These are phyloP conservation scores for Coniochaeta pulveracea DNA, from an alignment of 2,329 filamentous ascomycete species.

Conservation along the genomic window DNA sequence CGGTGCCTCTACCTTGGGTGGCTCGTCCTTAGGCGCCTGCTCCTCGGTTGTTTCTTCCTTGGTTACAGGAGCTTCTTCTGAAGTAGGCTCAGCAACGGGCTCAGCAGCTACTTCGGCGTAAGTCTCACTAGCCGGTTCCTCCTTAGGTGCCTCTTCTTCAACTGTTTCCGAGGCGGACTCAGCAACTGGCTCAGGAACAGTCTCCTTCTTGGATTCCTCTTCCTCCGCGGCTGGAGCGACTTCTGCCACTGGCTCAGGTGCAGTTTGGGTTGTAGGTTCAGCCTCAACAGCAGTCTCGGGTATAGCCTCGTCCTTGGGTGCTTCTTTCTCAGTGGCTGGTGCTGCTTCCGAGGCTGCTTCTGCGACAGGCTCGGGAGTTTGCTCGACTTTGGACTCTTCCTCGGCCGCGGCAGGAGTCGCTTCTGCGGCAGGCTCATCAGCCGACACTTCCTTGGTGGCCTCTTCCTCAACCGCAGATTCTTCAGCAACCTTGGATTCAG, in stretches of 20 bases:
- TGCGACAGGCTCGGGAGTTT: too few relatives aligned
- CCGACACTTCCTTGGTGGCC: background rate
- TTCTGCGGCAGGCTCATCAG: slow-evolving; percentile 2
- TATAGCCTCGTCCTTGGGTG: slow-evolving; percentile 3
- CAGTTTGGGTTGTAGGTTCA: too few relatives aligned
- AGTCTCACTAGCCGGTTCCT: slow-evolving; percentile 20
- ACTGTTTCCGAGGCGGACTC: background rate
- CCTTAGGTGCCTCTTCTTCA: slow-evolving; percentile 2
- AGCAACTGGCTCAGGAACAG: slow-evolving; percentile 4
- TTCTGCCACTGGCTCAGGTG: background rate
- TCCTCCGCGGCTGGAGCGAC: background rate
- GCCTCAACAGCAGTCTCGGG: slow-evolving; percentile 3
- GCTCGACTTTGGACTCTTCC: slow-evolving; percentile 4
- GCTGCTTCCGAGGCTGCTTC: too few relatives aligned
- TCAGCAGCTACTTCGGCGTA: slow-evolving; percentile 33
- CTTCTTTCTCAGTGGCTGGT: background rate
- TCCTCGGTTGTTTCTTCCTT: too few relatives aligned
- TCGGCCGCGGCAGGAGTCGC: slow-evolving; percentile 1
- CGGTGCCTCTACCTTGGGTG: too few relatives aligned
- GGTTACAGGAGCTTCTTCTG: slow-evolving; percentile 10
- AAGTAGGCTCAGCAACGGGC: background rate
- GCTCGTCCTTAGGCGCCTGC: too few relatives aligned
- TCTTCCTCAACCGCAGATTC: slow-evolving; percentile 4
- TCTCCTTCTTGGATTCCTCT: slow-evolving; percentile 14
- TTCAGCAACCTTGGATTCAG: background rate